These are phyloP conservation scores for Mycena epipterygia DNA, from an alignment of 768 basidiomycete species.

Conservation along the genomic window DNA sequence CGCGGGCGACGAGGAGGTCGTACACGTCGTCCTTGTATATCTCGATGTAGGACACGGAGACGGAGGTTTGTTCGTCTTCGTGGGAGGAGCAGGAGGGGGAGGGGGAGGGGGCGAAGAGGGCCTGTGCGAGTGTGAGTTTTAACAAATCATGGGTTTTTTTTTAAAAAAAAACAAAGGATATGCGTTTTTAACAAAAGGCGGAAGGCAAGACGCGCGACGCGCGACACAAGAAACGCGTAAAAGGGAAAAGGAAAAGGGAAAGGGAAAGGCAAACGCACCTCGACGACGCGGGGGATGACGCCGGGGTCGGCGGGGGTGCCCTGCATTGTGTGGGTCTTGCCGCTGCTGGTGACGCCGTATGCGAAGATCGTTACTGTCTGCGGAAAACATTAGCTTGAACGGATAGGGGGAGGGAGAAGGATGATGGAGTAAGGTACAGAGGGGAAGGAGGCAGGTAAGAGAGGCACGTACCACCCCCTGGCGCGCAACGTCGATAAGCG, in stretches of 20 bases:
- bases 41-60: constrained; percentile 85
- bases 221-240: not conserved
- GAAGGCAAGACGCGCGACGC: too few relatives aligned
- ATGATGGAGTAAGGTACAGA: not conserved
- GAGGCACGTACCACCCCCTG: constrained; percentile 76
- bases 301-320: constrained; percentile 81
- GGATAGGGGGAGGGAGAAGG: not conserved
- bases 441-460: constrained; percentile 4
- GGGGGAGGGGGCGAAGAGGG: constrained; percentile 68
- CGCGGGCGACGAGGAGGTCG: constrained; percentile 83
- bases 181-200: too few relatives aligned
- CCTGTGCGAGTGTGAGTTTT: constrained; percentile 50
- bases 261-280: constrained; percentile 55
- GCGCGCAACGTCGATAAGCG: constrained; percentile 84
- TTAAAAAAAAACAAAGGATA: too few relatives aligned
- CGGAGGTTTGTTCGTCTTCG: not conserved
- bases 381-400: not conserved
- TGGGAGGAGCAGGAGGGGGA: too few relatives aligned
- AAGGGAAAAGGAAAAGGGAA: not conserved
- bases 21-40: constrained; percentile 95
- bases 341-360: constrained; percentile 92
- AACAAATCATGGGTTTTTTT: too few relatives aligned
- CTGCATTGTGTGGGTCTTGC: constrained; percentile 96
- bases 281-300: constrained; percentile 86
- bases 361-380: constrained; percentile 91